Evolutionary conservation across 1,139 yeast species (phyloP), one percentile per base, ranked within the genome.

Genomic region (Suhomyces bokatorum): DNA sequence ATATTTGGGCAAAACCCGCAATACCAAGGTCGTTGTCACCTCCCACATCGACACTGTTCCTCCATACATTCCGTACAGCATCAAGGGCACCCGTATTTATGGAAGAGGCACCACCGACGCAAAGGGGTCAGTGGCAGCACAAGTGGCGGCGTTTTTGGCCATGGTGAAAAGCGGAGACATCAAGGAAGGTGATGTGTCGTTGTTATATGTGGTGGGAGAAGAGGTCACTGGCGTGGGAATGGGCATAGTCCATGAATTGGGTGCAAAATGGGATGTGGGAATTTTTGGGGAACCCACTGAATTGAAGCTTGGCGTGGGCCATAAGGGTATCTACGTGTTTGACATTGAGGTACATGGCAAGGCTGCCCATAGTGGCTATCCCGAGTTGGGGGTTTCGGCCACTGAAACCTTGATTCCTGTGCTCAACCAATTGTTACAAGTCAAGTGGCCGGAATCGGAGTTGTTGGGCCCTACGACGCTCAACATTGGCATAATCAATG

Each of bases 231-330:
- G 90, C 13, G 39, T 46, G 3, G 90, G 91, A 14, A 83, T 84
- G 87, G 55, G 50, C 28, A 51, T 59, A 26, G 85, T 78, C 2
- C 50, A 56, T 40, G 55, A 63, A 35, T 57, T 80, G 39, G 73
- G 71, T 26, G 75, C 75, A 11, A 57, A 62, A 2, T 85, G 88
- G 87, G 79, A 78, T 6, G 56, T 76, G 4, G 89, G 78, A 20
- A 75, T 85, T 37, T 84, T 84, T 61, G 90, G 90, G 12, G 91
- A 85, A 57, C 90, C 91, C 15, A 84, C 91, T 0, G 89, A 83
- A 52, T 67, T 77, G 58, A 82, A 81, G 55, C 69, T 85, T 20
- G 88, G 87, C 2, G 78, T 78, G 6, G 90, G 90, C 9, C 91
- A 85, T 56, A 85, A 85, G 58, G 85, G 91, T 56, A 59, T 68